Conservation (phyloP, 495 filamentous ascomycete species). For the Lentithecium fluviatile region DNA sequence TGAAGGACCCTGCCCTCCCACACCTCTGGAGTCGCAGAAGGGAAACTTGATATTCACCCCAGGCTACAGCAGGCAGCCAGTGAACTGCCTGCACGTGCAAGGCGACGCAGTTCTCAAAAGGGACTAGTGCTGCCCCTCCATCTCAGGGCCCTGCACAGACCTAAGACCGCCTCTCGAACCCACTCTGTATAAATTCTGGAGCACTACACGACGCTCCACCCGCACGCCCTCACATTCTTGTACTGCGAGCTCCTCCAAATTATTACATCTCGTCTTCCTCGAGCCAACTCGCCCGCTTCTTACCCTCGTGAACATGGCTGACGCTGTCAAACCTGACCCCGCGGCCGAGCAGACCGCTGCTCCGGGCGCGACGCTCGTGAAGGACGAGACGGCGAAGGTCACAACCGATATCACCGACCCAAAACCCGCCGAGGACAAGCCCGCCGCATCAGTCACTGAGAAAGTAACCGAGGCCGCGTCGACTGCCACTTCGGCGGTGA, state of each 20-base stretch:
- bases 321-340: slow-evolving; percentile 29
- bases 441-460: slow-evolving; percentile 51
- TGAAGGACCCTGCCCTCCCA: too few relatives aligned
- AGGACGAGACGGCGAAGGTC: slow-evolving; percentile 36
- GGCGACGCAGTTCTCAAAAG: background rate
- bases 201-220: background rate
- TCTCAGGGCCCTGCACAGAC: background rate
- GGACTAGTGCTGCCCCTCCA: background rate
- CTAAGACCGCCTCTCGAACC: background rate
- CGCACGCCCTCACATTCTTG: background rate
- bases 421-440: slow-evolving; percentile 55
- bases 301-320: slow-evolving; percentile 27
- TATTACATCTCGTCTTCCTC: background rate
- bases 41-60: background rate
- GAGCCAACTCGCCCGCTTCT: background rate
- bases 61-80: background rate
- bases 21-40: too few relatives aligned
- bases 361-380: slow-evolving; percentile 24
- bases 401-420: slow-evolving; percentile 28
- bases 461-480: slow-evolving; percentile 50
- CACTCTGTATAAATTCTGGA: background rate
- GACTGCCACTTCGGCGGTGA: slow-evolving; percentile 55
- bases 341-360: slow-evolving; percentile 31
- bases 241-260: background rate
- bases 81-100: slow-evolving; percentile 1